A percentile compares a stretch with the other conserved stretches of the same genome.
phyloP scores from a whole-genome alignment of 169 alveolate species.

The Plasmodium ovale region DNA sequence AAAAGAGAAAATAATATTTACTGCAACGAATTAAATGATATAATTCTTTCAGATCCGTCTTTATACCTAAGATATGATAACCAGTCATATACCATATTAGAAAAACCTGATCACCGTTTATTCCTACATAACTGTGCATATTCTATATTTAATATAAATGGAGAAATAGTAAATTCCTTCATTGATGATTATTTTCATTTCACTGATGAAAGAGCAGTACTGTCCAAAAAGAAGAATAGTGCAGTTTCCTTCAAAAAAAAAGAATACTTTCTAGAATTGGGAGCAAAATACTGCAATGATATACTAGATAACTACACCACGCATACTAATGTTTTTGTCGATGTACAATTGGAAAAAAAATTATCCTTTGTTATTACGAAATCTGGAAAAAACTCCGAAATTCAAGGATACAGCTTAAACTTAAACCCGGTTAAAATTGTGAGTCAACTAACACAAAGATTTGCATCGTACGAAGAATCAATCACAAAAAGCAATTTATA shows the following conservation, averaged over 20 bases:
- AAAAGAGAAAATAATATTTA: conserved; percentile 42
- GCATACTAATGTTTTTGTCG: conserved; percentile 44
- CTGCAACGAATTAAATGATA: conserved; percentile 52
- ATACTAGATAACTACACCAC: conserved; percentile 60
- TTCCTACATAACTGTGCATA: conserved; percentile 66
- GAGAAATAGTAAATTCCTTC: conserved; percentile 44
- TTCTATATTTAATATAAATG: conserved; percentile 64
- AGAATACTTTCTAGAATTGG: conserved; percentile 68
- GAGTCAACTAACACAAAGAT: conserved; percentile 43
- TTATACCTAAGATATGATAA: conserved; percentile 62
- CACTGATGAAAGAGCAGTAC: conserved; percentile 30
- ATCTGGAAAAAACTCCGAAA: conserved; percentile 66
- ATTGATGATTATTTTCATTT: conserved; percentile 67
- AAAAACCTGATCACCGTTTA: conserved; percentile 66
- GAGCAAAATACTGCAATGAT: conserved; percentile 71
- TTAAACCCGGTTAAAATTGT: conserved; percentile 38
- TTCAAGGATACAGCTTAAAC: conserved; percentile 66
- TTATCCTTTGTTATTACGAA: conserved; percentile 68
- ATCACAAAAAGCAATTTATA: conserved; percentile 16
- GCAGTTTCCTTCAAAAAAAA: conserved; percentile 45
- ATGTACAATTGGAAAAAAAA: conserved; percentile 58
- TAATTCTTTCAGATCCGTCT: conserved; percentile 51
- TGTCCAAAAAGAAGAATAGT: conserved; percentile 28
- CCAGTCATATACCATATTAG: conserved; percentile 62
- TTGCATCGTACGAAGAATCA: conserved; percentile 15